Evolutionary conservation across 345 rosid species (phyloP), one percentile per base, ranked within the genome.

Genomic region (Cardamine resedifolia): DNA sequence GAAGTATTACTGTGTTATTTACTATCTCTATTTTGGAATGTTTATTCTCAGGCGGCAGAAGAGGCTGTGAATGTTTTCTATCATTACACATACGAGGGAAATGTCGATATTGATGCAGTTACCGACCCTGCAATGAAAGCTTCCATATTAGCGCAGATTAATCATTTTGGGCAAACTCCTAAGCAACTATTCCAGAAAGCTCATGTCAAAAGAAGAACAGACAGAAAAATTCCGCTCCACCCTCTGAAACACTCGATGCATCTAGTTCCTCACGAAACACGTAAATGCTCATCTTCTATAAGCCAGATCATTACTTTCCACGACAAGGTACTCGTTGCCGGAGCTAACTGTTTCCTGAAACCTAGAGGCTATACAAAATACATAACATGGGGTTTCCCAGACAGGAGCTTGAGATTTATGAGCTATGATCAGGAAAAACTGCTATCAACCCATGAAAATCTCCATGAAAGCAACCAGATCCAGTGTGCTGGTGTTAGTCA

Each of bases 111-210:
- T 61, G 99, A 96, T 83, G 87, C 97, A 8, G 99, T 96, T 69
- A 85, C 88, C 48, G 99, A 96, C 72, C 98, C 99, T 31, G 96
- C 98, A 21, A 82, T 96, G 99, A 96, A 96, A 84, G 99, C 99
- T 66, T 87, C 99, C 70, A 96, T 96, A 76, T 85, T 96, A 51
- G 99, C 99, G 31, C 99, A 96, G 73, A 96, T 96, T 76, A 96
- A 96, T 79, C 98, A 96, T 81, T 96, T 96, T 79, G 99, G 99
- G 43, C 99, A 96, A 81, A 96, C 99, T 59, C 99, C 99, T 14
- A 96, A 96, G 81, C 99, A 96, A 71, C 88, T 96, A 34, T 96
- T 96, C 84, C 91, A 74, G 71, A 96, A 96, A 74, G 78, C 99
- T 75, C 99, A 96, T 66, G 92, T 82, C 43, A 96, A 96, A 79